Base-by-base conservation (phyloP, 1,284 basidiomycete species). In the Butyriboletus regius region DNA sequence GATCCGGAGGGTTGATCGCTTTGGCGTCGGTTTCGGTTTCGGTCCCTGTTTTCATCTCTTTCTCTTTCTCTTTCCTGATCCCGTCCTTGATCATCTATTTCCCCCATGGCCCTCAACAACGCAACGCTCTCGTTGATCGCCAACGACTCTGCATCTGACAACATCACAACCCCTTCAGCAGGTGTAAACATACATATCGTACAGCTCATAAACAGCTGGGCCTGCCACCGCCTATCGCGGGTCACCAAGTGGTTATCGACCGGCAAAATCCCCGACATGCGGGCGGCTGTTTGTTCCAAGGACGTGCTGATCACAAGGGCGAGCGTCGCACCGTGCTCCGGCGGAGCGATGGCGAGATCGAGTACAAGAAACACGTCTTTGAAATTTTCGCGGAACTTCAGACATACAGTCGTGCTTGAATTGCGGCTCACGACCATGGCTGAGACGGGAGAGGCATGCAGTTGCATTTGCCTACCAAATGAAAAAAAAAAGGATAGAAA, bases 141-240 rank as follows among this genome's bases (percentile, higher is more conserved):
- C 17, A n/a, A 24, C n/a, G 34, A 43, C 33, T 53, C 61, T 13
- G 34, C 48, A 9, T 48, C 52, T 1, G 50, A 35, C 6, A 13
- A 44, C 31, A 36, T 17, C 26, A 13, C 29, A 2, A 3, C 40
- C 18, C 46, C 32, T 33, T 20, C 43, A 0, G 7, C 43, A 5
- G 75, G 69, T 8, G 70, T 61, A 52, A 82, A 74, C 46, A 75
- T 66, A 50, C 82, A 75, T 2, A 75, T 79, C 14, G 76, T 78
- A 57, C 74, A 82, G 54, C 78, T 73, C 6, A 70, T 67, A 32
- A 82, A 70, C 10, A 82, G 73, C 54, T 82, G 78, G 0, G 78
- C 75, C 54, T 83, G 76, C 80, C 81, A 83, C 51, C 76, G 75
- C 43, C 77, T 57, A 20, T 62, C 61, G 47, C 75, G 73, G n/a